Base-by-base conservation (phyloP, 495 filamentous ascomycete genomes). In the Aspergillus coremiiformis region DNA sequence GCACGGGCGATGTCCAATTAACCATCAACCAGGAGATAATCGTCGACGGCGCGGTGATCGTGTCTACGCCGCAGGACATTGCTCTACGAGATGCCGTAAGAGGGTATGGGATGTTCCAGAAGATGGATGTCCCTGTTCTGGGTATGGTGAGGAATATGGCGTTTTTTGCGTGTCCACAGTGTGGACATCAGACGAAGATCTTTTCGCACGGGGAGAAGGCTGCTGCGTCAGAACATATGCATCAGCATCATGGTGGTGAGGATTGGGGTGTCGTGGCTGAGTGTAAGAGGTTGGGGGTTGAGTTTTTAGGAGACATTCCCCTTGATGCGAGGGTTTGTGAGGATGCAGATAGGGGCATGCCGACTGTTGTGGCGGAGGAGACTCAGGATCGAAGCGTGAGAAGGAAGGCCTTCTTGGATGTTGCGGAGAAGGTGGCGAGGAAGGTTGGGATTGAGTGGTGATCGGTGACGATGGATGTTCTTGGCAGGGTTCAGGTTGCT, bases 101-200 rank as follows among this genome's bases (percentile, higher is more conserved):
- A 57, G 93, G 93, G 0, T 81, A 96, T 32, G 85, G 86, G 46
- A 90, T 99, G 86, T 96, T 97, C 65, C 77, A 81, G 55, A 92
- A 87, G 57, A 84, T 92, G 51, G 67, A 82, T 30, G 81, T 87
- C 0, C 82, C 82, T 19, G 83, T 95, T 27, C 70, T 97, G 21
- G 93, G 93, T n/a, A 84, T 97, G 77, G 84, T 97, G 44, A 85
- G 92, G 62, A 99, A 99, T 58, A 99, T 99, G 93, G 85, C 83
- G 3, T 76, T 85, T 21, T 96, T 95, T 58, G 74, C 68, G 1
- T 97, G 93, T 58, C 89, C 91, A 0, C 72, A 83, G 45, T 98
- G 93, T 55, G 72, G 76, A 5, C 74, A 78, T 4, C 72, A 80
- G 35, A 91, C 88, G n/a, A 77, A 80, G 33, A 86, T 98, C 19